phyloP scores from a whole-genome alignment of 495 filamentous ascomycete genomes.

The Xylaria curta region DNA sequence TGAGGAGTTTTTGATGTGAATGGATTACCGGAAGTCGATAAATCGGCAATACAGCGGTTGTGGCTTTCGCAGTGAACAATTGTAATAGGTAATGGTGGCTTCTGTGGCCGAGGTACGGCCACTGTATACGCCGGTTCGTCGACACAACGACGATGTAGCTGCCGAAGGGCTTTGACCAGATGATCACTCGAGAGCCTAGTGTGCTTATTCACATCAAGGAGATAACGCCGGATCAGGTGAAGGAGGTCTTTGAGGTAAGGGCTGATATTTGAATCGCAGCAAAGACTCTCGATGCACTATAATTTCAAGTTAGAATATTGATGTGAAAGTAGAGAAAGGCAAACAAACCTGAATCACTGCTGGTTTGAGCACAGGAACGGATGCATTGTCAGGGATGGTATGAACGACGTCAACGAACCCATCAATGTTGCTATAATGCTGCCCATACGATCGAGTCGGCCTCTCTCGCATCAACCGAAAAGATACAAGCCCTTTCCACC shows the following conservation, averaged over 20 bases:
- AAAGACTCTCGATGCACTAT: conserved; percentile 1
- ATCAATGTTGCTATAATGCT: not conserved
- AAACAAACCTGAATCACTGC: not conserved
- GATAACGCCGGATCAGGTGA: not conserved
- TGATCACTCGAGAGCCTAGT: not conserved
- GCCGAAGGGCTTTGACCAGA: conserved; percentile 1
- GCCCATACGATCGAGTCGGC: not conserved
- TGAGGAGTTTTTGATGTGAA: not conserved
- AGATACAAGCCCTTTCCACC: not conserved
- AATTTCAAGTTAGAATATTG: not conserved
- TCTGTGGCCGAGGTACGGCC: conserved; percentile 10
- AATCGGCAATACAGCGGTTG: not conserved
- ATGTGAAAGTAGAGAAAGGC: not conserved
- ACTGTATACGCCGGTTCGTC: conserved; percentile 9
- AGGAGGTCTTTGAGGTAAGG: not conserved
- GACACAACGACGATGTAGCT: conserved; percentile 1
- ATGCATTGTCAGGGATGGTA: not conserved
- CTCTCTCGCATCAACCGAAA: not conserved
- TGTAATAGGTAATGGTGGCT: conserved; percentile 7
- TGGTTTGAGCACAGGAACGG: not conserved
- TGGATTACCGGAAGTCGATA: not conserved
- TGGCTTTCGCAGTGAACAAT: not conserved
- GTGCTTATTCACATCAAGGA: conserved; percentile 8
- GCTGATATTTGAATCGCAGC: not conserved
- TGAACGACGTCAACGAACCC: not conserved